Evolutionary conservation across 2,329 filamentous ascomycete species (phyloP).

Genomic region (Thelonectria olida): DNA sequence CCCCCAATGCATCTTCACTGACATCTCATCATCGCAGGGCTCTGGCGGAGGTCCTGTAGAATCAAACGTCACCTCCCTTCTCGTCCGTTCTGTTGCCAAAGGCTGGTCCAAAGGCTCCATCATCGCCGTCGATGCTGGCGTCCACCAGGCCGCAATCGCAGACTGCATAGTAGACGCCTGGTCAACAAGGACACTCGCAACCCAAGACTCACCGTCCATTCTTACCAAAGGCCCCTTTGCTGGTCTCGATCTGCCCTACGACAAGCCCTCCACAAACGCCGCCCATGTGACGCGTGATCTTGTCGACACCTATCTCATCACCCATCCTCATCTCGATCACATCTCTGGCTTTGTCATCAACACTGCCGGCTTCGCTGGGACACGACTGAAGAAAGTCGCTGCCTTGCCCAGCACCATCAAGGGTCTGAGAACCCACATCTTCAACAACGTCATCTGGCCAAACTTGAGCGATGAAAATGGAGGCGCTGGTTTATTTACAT

Average conservation of each 20-base stretch:
- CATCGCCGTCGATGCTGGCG: constrained; percentile 92
- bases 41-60: constrained; percentile 90
- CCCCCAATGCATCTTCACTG: not conserved
- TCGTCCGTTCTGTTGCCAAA: constrained; percentile 82
- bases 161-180: constrained; percentile 74
- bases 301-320: constrained; percentile 90
- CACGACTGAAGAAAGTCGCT: constrained; percentile 85
- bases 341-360: constrained; percentile 92
- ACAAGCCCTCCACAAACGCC: constrained; percentile 79
- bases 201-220: constrained; percentile 54
- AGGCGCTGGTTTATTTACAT: constrained; percentile 90
- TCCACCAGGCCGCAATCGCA: constrained; percentile 87
- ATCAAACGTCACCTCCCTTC: constrained; percentile 87
- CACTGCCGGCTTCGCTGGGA: constrained; percentile 84
- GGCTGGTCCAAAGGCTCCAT: constrained; percentile 86
- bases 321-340: constrained; percentile 97
- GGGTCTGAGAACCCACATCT: constrained; percentile 92
- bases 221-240: constrained; percentile 79
- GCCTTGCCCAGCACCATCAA: constrained; percentile 89
- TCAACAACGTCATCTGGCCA: constrained; percentile 98
- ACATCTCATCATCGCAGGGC: constrained; percentile 67
- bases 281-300: constrained; percentile 80
- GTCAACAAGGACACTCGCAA: constrained; percentile 43
- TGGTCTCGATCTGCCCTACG: constrained; percentile 75
- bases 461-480: constrained; percentile 97